Percentiles rank a stretch among this genome's conserved stretches.
phyloP scores from a whole-genome alignment of 1,139 yeast species.

The Blastobotrys indianensis region DNA sequence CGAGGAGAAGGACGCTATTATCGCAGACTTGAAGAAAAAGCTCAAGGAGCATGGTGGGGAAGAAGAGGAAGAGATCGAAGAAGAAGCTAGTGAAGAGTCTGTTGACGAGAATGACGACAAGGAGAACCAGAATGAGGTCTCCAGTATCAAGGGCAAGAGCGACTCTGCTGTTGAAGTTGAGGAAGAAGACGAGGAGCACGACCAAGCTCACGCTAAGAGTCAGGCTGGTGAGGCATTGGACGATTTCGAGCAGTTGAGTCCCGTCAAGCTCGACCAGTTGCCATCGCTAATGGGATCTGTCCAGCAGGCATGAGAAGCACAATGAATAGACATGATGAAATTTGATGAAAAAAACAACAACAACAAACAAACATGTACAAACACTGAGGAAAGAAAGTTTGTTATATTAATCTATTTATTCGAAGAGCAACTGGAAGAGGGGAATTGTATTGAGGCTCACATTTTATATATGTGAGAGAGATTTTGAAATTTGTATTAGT shows the following conservation, averaged over 20 bases:
- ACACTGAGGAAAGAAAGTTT: no score
- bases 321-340: background rate
- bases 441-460: no score
- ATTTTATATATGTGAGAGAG: no score
- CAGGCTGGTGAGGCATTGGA: conserved; percentile 3
- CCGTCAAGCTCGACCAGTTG: conserved; percentile 13
- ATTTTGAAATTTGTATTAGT: no score
- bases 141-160: no score
- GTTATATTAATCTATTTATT: no score
- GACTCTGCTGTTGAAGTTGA: background rate
- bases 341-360: conserved; percentile 2
- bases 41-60: conserved; percentile 1
- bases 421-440: no score
- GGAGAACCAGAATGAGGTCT: background rate
- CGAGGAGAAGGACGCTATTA: conserved; percentile 12
- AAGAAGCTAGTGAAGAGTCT: conserved; percentile 8
- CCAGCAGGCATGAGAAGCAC: background rate
- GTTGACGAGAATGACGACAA: conserved; percentile 8
- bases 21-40: conserved; percentile 7
- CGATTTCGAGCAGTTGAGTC: conserved; percentile 14
- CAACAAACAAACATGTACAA: no score
- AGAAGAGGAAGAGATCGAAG: conserved; percentile 6
- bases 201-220: background rate
- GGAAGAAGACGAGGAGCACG: background rate
- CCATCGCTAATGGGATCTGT: conserved; percentile 9